phyloP scores from a whole-genome alignment of 345 rosid genomes.

The Garcia nutans region DNA sequence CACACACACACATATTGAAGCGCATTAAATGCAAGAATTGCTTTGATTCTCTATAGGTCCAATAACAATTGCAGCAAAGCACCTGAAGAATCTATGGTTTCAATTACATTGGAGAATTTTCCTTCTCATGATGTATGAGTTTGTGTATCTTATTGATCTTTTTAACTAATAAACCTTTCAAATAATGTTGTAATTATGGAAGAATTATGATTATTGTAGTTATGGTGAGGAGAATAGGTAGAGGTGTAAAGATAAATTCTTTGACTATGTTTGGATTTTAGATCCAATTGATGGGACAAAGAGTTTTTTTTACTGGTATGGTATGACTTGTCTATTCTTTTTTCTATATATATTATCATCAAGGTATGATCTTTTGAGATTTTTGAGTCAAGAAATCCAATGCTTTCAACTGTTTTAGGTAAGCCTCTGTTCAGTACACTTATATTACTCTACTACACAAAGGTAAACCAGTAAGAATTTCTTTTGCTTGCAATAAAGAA shows the following conservation, averaged over 20 bases:
- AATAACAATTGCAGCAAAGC: constrained; percentile 84
- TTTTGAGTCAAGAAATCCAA: background rate
- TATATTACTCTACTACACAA: constrained; percentile 64
- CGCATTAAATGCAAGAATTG: background rate
- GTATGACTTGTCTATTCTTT: background rate
- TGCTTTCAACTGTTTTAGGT: constrained; percentile 47
- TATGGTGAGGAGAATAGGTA: constrained; percentile 96
- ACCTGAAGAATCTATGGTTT: constrained; percentile 90
- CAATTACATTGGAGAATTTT: constrained; percentile 60
- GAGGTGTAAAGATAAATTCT: constrained; percentile 72
- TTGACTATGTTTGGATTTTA: constrained; percentile 93
- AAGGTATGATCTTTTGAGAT: constrained; percentile 10
- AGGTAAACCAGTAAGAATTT: constrained; percentile 78
- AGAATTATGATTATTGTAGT: constrained; percentile 47
- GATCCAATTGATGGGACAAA: constrained; percentile 97
- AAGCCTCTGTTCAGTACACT: constrained; percentile 92
- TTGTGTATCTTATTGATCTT: background rate
- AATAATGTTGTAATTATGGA: constrained; percentile 3
- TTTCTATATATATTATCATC: background rate
- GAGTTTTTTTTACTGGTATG: constrained; percentile 83
- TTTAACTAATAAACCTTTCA: too few species aligned
- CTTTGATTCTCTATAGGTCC: constrained; percentile 51
- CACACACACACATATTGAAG: too few species aligned
- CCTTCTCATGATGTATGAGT: constrained; percentile 94
- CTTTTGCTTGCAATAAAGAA: background rate